A percentile compares a stretch with the other conserved stretches of the same genome.
Conservation (phyloP, 257 asterid genomes). For the Ilex aquifolium region DNA sequence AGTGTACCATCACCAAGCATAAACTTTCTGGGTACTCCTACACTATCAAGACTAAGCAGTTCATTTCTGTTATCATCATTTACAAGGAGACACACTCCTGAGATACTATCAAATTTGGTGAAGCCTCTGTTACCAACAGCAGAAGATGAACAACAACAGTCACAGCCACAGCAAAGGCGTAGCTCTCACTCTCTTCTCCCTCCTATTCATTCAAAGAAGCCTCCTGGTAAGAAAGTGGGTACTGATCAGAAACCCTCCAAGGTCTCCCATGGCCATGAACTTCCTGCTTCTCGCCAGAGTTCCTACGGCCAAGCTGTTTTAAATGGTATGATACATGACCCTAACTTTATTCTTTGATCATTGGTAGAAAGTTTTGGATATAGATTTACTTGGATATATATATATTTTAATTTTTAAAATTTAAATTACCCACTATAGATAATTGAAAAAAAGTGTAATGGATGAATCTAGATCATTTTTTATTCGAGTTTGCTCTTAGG, state of each 20-base stretch:
- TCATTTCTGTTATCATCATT: constrained; percentile 69
- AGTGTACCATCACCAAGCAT: constrained; percentile 89
- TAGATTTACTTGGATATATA: too few relatives aligned
- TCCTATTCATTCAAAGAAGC: constrained; percentile 53
- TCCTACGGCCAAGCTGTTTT: constrained; percentile 76
- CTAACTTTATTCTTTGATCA: background rate
- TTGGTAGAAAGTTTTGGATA: too few relatives aligned
- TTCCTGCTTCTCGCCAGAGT: constrained; percentile 49
- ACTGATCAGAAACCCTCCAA: constrained; percentile 44
- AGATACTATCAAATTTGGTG: constrained; percentile 57
- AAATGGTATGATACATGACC: constrained; percentile 41
- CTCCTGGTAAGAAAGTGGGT: constrained; percentile 33
- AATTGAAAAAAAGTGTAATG: too few relatives aligned
- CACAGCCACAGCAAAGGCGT: constrained; percentile 35
- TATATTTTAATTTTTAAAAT: too few relatives aligned
- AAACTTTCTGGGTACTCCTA: constrained; percentile 65
- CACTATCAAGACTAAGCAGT: constrained; percentile 61
- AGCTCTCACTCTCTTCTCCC: constrained; percentile 59
- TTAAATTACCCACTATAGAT: too few relatives aligned
- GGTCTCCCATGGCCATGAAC: constrained; percentile 41
- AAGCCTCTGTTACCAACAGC: constrained; percentile 58
- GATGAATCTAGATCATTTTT: too few relatives aligned
- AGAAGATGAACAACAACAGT: constrained; percentile 31
- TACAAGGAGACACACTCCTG: constrained; percentile 71
- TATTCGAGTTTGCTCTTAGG: too few relatives aligned